Evolutionary conservation across 495 filamentous ascomycete species (phyloP).

Genomic region (Choiromyces venosus): DNA sequence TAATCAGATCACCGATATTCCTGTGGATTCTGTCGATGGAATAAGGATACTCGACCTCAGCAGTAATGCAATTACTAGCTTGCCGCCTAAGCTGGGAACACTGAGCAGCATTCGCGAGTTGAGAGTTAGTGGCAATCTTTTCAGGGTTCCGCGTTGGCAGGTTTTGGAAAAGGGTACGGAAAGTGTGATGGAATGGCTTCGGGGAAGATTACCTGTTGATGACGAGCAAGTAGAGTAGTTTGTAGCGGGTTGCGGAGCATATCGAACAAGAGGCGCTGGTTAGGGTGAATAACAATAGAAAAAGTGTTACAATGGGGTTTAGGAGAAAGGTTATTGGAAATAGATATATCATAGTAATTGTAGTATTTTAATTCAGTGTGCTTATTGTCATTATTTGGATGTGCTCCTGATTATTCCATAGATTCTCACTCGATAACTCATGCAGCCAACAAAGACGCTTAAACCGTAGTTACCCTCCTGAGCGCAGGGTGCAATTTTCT

Average conservation of each 20-base stretch:
- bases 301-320: background rate
- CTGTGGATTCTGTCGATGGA: slow-evolving; percentile 67
- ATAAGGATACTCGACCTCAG: slow-evolving; percentile 68
- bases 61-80: slow-evolving; percentile 71
- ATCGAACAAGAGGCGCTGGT: background rate
- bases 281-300: background rate
- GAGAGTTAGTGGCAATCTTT: slow-evolving; percentile 47
- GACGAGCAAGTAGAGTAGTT: slow-evolving; percentile 44
- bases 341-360: background rate
- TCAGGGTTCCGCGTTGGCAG: slow-evolving; percentile 71
- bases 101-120: slow-evolving; percentile 49
- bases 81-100: slow-evolving; percentile 74
- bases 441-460: too few species aligned
- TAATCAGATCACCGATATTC: slow-evolving; percentile 66
- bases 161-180: slow-evolving; percentile 84
- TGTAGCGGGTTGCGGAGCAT: background rate
- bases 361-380: background rate
- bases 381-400: background rate
- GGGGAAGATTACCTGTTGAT: slow-evolving; percentile 66
- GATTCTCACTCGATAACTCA: background rate
- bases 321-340: background rate
- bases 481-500: background rate
- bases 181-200: slow-evolving; percentile 74
- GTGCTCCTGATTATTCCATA: background rate
- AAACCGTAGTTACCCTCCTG: background rate